Percentiles rank a stretch among this genome's conserved stretches.
Conservation (phyloP, 208 protist species). For the Acanthamoeba royreba region DNA sequence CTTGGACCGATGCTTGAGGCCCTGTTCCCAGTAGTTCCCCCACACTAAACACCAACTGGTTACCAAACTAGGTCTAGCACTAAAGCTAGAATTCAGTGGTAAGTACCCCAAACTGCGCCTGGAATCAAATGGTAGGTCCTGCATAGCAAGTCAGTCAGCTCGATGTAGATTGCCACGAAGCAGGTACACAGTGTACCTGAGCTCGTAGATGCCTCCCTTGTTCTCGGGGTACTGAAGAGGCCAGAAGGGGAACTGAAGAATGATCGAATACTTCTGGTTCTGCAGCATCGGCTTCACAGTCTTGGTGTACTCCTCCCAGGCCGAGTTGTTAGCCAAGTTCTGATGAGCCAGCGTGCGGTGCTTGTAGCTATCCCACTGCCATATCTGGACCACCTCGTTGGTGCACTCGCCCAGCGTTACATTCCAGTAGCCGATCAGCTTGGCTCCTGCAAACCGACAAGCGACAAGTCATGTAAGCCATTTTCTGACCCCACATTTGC, state of each 20-base stretch:
- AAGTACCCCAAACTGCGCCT: neutral
- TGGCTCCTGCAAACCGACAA: neutral
- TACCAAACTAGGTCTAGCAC: no score
- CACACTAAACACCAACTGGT: no score
- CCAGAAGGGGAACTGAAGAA: constrained; percentile 8
- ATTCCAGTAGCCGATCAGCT: constrained; percentile 29
- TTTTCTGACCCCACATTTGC: no score
- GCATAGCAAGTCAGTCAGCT: no score
- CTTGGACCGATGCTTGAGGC: constrained; percentile 36
- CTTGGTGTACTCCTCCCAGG: constrained; percentile 1
- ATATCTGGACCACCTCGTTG: neutral
- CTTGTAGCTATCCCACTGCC: constrained; percentile 24
- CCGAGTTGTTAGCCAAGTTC: neutral
- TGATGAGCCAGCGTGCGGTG: neutral
- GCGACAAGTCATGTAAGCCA: no score
- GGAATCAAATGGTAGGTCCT: constrained; percentile 19
- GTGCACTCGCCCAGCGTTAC: neutral
- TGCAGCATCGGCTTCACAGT: constrained; percentile 33
- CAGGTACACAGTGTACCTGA: no score
- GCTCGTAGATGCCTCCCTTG: constrained; percentile 31
- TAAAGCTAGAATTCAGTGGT: no score
- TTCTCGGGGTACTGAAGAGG: neutral
- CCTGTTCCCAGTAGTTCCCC: constrained; percentile 17
- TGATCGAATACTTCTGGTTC: neutral
- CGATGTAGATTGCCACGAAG: no score